Evolutionary conservation across 2,329 filamentous ascomycete species (phyloP).

Genomic region (Chaetomiaceae sp.): DNA sequence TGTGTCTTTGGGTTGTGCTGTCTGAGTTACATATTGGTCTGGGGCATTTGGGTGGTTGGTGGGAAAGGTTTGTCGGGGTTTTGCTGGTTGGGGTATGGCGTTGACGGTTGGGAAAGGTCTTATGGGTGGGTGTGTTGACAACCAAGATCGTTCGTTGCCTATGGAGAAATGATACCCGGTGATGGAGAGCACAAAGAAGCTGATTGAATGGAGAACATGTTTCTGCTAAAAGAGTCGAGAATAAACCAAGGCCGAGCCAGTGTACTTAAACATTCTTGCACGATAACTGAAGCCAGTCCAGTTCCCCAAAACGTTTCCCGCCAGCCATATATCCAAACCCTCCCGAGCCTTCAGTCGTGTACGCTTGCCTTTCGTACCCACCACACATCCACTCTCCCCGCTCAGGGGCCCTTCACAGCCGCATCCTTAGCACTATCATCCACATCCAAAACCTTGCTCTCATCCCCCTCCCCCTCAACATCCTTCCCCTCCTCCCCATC

Average conservation of each 20-base stretch:
- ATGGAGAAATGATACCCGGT: neutral
- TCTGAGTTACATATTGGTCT: too few relatives aligned
- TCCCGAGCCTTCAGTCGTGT: too few relatives aligned
- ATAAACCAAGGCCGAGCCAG: too few relatives aligned
- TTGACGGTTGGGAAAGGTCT: neutral
- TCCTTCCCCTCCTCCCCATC: slow-evolving; percentile 12
- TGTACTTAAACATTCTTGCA: too few relatives aligned
- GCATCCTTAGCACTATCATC: slow-evolving; percentile 33
- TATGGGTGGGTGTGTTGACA: neutral
- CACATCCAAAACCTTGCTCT: slow-evolving; percentile 28
- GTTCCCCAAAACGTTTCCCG: too few relatives aligned
- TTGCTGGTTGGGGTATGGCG: neutral
- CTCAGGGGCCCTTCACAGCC: slow-evolving; percentile 13
- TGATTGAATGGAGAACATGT: too few relatives aligned
- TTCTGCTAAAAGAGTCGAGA: too few relatives aligned
- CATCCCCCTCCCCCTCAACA: slow-evolving; percentile 12
- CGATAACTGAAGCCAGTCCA: too few relatives aligned
- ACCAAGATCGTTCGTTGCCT: neutral
- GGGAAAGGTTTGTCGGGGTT: too few relatives aligned
- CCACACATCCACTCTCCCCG: neutral
- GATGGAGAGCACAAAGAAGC: neutral
- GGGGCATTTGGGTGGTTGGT: too few relatives aligned
- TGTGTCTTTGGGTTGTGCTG: too few relatives aligned
- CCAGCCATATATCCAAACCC: too few relatives aligned
- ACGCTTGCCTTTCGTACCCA: neutral